phyloP scores from a whole-genome alignment of 2,329 filamentous ascomycete genomes.

The Cladosporium sp. region DNA sequence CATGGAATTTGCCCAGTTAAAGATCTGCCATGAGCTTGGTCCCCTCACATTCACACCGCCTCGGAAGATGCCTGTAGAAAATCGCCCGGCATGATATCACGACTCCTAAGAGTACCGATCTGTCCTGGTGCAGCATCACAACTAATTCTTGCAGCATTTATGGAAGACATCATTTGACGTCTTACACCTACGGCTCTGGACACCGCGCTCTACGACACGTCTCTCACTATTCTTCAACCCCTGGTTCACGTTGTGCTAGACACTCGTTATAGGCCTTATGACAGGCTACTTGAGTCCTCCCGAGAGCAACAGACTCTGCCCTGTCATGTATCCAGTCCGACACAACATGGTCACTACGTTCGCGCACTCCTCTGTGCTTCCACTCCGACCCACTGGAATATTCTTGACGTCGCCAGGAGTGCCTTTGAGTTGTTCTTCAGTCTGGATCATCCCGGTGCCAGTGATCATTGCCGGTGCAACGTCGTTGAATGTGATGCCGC shows the following conservation, averaged over 20 bases:
- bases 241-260: not conserved
- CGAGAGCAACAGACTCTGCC: constrained; percentile 35
- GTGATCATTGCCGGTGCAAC: constrained; percentile 72
- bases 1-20: not conserved
- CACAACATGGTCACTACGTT: constrained; percentile 63
- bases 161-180: not conserved
- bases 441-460: constrained; percentile 58
- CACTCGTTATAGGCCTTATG: too few species aligned
- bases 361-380: constrained; percentile 61
- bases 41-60: not conserved
- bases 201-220: not conserved
- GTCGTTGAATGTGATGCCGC: constrained; percentile 68
- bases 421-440: constrained; percentile 48
- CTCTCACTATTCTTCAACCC: not conserved
- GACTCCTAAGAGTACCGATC: not conserved
- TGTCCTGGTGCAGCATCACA: not conserved
- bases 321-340: constrained; percentile 57
- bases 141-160: not conserved
- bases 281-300: constrained; percentile 37
- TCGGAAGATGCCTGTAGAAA: not conserved
- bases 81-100: too few species aligned
- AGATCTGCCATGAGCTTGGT: not conserved
- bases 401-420: constrained; percentile 59
- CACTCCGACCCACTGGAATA: constrained; percentile 62
- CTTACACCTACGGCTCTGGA: not conserved